Conservation (phyloP, 139 green algal species). For the Asterochloris sp. region DNA sequence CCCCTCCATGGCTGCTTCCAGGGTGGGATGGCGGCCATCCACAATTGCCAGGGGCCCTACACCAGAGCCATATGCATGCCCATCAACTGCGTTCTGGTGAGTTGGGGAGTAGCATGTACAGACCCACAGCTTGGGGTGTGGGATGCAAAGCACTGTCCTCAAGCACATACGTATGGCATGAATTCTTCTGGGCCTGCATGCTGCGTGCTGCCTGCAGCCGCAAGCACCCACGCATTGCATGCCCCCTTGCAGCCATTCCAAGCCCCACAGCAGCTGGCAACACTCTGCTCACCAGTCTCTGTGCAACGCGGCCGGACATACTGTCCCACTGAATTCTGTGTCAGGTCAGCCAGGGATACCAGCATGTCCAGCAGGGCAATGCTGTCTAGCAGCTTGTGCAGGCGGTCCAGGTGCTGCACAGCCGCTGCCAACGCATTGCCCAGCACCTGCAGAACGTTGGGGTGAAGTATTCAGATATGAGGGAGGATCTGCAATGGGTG, state of each 20-base stretch:
- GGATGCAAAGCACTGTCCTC: not conserved
- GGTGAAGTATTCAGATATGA: no score
- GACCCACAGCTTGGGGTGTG: not conserved
- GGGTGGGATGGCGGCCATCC: conserved; percentile 12
- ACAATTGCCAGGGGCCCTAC: conserved; percentile 12
- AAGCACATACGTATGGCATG: not conserved
- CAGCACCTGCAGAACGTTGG: conserved; percentile 48
- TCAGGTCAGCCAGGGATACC: conserved; percentile 49
- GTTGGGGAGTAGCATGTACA: not conserved
- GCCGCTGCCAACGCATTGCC: conserved; percentile 45
- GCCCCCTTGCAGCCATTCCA: not conserved
- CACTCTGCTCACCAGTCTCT: conserved; percentile 11
- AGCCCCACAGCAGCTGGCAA: not conserved
- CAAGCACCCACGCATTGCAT: not conserved
- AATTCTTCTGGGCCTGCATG: not conserved
- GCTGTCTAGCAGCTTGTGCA: conserved; percentile 71
- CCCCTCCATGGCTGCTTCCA: conserved; percentile 13
- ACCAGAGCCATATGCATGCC: not conserved
- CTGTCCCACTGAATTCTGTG: not conserved
- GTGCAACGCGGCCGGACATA: conserved; percentile 38
- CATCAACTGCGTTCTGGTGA: not conserved
- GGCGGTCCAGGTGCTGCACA: conserved; percentile 44
- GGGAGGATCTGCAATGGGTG: no score
- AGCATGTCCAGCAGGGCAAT: conserved; percentile 84
- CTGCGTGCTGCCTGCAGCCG: not conserved